phyloP scores from a whole-genome alignment of 352 stramenopile species.

The Pythium dissimile region DNA sequence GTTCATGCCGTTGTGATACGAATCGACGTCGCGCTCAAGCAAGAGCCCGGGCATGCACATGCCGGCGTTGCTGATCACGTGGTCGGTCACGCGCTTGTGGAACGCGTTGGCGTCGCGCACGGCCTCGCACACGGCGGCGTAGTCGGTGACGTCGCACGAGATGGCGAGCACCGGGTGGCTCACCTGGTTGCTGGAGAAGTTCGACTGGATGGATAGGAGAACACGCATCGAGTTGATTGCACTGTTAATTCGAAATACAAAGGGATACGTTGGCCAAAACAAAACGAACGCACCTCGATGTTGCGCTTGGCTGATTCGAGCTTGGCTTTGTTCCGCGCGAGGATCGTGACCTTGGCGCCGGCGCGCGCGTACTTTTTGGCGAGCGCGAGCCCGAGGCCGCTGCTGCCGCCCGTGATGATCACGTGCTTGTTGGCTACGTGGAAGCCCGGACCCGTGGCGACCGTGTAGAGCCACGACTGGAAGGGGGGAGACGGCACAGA shows the following conservation, averaged over 20 bases:
- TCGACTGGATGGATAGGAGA: no score
- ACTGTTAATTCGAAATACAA: not conserved
- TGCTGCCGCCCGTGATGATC: conserved; percentile 40
- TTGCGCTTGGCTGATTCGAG: conserved; percentile 15
- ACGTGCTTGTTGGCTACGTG: conserved; percentile 48
- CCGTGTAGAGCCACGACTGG: conserved; percentile 2
- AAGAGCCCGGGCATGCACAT: conserved; percentile 36
- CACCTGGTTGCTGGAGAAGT: conserved; percentile 3
- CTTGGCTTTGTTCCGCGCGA: conserved; percentile 29
- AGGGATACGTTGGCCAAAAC: not conserved
- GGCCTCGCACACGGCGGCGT: conserved; percentile 26
- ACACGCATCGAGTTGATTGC: not conserved
- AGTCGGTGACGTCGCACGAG: conserved; percentile 36
- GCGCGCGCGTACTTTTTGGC: conserved; percentile 48
- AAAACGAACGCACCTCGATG: no score
- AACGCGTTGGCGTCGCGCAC: conserved; percentile 44
- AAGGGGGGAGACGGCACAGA: not conserved
- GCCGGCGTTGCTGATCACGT: conserved; percentile 45
- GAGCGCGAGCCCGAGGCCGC: conserved; percentile 46
- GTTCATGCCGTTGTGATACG: conserved; percentile 39
- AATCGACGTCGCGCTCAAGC: conserved; percentile 38
- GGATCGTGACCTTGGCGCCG: conserved; percentile 43
- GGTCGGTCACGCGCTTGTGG: conserved; percentile 44
- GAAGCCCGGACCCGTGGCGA: conserved; percentile 34
- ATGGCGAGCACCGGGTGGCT: conserved; percentile 33